Evolutionary conservation across 768 basidiomycete genomes (phyloP), one percentile per base, ranked within the genome.

Genomic region (Coprinopsis sp.): DNA sequence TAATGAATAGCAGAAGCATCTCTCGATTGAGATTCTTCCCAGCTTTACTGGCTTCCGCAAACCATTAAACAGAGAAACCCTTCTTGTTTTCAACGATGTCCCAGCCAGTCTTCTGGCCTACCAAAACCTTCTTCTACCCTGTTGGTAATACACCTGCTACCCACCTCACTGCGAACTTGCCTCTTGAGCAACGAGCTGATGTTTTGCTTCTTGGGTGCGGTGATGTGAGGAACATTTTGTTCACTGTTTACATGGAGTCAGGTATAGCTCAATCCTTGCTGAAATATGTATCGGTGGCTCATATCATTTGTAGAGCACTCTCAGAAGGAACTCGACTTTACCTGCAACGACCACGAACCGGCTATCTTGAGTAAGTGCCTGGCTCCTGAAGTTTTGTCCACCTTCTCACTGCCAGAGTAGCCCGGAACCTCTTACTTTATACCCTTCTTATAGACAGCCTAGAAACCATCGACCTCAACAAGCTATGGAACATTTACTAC

Each of bases 61-160:
- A 12, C 27, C 10, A 8, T 31, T n/a, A n/a, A n/a, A n/a, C n/a
- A n/a, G n/a, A n/a, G n/a, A n/a, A n/a, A 73, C 40, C 65, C 72
- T 4, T 46, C 74, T n/a, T n/a, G n/a, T n/a, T n/a, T n/a, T n/a
- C n/a, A n/a, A 31, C 10, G 30, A 42, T 42, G 40, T 6, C 40
- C 6, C 28, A 28, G 13, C 40, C 40, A 42, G 6, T 30, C 3
- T 47, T 63, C n/a, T 75, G 70, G 68, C 72, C 68, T 2, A 67
- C 61, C 10, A 70, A 66, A 51, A 59, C 59, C 2, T 76, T 69
- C 48, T 82, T 79, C 63, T 82, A 81, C 57, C 73, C 79, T 2
- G 63, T 79, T 12, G 81, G 82, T 27, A 81, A 81, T 54, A 81
- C 81, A 0, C 67, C 78, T 3, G 72, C 82, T 4, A 61, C 74